These are phyloP conservation scores for Batkoa obscura DNA, from an alignment of 371 early-diverging fungal species.

Conservation along the genomic window DNA sequence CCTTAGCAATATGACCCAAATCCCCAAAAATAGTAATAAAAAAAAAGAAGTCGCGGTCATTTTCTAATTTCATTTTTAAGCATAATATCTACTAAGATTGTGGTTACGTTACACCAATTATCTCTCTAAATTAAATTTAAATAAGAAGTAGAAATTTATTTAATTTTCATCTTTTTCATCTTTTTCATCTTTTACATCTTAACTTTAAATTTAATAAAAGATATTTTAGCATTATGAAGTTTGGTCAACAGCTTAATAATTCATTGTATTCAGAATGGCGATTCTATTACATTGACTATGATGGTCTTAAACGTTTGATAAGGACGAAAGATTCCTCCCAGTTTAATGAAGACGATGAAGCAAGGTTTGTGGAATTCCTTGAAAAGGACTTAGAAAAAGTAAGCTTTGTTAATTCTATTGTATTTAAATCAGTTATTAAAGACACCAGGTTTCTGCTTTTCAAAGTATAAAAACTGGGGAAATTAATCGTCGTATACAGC, in stretches of 20 bases:
- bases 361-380: slow-evolving; percentile 65
- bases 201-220: too few relatives aligned
- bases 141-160: too few relatives aligned
- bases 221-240: slow-evolving; percentile 37
- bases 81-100: too few relatives aligned
- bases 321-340: slow-evolving; percentile 17
- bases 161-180: neutral
- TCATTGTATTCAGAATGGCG: slow-evolving; percentile 45
- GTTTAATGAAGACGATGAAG: slow-evolving; percentile 59
- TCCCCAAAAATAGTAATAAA: too few relatives aligned
- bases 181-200: too few relatives aligned
- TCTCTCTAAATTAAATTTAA: too few relatives aligned
- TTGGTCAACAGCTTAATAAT: slow-evolving; percentile 45
- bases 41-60: too few relatives aligned
- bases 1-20: too few relatives aligned
- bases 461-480: slow-evolving; percentile 80
- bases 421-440: neutral
- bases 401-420: neutral
- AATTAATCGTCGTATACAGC: slow-evolving; percentile 61
- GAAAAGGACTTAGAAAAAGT: slow-evolving; percentile 89
- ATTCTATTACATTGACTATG: slow-evolving; percentile 67
- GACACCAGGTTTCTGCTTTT: slow-evolving; percentile 54
- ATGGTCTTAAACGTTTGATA: slow-evolving; percentile 48
- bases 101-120: too few relatives aligned
- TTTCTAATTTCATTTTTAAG: too few relatives aligned